Evolutionary conservation across 2,329 filamentous ascomycete genomes (phyloP).

Genomic region (Leptoxyphium fumago): DNA sequence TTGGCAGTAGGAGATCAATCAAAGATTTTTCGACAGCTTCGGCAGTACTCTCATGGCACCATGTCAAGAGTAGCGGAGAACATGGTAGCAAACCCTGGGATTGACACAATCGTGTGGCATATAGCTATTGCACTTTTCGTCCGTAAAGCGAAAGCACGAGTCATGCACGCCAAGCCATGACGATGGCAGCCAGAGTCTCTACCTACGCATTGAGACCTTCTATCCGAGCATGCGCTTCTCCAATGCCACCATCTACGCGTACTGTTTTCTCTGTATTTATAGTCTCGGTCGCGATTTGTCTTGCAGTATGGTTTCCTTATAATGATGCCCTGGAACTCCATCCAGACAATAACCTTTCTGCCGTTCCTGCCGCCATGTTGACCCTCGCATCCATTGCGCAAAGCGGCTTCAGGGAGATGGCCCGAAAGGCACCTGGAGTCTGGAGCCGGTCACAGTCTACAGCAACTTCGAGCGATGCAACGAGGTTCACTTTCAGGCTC

Average conservation of each 20-base stretch:
- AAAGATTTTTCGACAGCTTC: no score
- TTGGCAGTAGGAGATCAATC: no score
- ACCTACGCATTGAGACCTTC: no score
- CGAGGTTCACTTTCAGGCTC: slow-evolving; percentile 22
- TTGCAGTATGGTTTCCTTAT: not conserved
- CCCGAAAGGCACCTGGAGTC: not conserved
- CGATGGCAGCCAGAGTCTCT: no score
- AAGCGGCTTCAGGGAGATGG: not conserved
- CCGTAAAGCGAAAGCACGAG: not conserved
- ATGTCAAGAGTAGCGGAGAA: no score
- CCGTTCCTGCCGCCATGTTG: not conserved
- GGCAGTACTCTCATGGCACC: no score
- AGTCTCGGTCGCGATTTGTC: not conserved
- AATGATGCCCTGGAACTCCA: not conserved
- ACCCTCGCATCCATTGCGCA: not conserved
- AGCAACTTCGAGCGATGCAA: slow-evolving; percentile 1
- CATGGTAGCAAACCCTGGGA: no score
- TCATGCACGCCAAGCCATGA: not conserved
- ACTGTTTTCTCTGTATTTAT: not conserved
- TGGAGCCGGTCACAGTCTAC: not conserved
- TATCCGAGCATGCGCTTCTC: no score
- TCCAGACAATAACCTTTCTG: not conserved
- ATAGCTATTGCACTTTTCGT: not conserved
- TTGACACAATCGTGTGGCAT: no score
- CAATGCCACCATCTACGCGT: not conserved